Base-by-base conservation (phyloP, 1,139 yeast species). In the Diutina pseudorugosa region DNA sequence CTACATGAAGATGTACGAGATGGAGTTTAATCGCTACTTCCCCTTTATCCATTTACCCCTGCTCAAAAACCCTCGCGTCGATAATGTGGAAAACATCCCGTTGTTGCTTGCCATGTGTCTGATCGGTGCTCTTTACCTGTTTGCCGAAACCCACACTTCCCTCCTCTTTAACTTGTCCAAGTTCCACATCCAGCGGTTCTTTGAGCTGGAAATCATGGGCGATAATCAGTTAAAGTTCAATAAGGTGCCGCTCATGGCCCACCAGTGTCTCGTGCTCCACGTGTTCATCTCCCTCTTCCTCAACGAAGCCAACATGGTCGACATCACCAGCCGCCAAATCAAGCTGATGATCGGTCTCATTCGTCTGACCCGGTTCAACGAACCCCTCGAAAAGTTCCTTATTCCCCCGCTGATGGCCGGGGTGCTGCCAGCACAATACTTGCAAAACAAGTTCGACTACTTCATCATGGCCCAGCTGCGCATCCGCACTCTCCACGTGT, bases 101-200 rank as follows among this genome's bases (percentile, higher is more conserved):
- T 70, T 90, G 53, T 65, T 89, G n/a, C 70, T 89, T 53, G 79
- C 93, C 12, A 86, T 90, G 80, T 85, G 95, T 1, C 85, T 95
- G 21, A 80, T 90, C 55, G 98, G 98, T 47, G 96, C 97, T 0
- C 71, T 90, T 27, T 88, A 88, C 61, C 80, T 87, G 1, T 88
- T 85, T 66, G 95, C 90, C 64, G 85, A 87, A 25, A 72, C 82
- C 43, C 86, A 86, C 62, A 86, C 96, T 0, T 75, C 85, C 59
- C 73, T 86, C 20, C 71, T 90, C 53, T 89, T 87, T 67, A 89
- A 88, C 63, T 77, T 89, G 53, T 81, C 95, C 11, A 79, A 93
- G 62, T 82, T 79, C 58, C 83, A 87, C 59, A 83, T 88, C 55
- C 94, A 87, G 62, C 80, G 80, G 57, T 83, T 80, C 60, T 76